phyloP scores from a whole-genome alignment of 306 rosid species.

The Trifolium pratense region DNA sequence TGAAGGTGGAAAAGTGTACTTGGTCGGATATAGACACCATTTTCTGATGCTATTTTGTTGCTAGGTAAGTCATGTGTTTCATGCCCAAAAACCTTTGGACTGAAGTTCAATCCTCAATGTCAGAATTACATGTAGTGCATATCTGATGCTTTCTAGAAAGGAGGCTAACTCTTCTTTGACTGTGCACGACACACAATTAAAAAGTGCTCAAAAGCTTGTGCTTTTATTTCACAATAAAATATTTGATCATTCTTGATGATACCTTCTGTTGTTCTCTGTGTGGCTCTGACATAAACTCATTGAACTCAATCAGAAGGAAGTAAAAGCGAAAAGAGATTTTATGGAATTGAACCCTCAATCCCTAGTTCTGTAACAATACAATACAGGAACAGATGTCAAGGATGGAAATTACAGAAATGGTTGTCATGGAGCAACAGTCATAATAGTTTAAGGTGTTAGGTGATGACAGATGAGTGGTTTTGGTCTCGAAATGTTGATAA shows the following conservation, averaged over 20 bases:
- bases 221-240: background rate
- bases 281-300: slow-evolving; percentile 5
- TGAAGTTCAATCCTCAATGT: slow-evolving; percentile 2
- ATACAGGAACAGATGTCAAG: slow-evolving; percentile 1
- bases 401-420: background rate
- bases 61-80: background rate
- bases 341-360: background rate
- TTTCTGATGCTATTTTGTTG: slow-evolving; percentile 31
- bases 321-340: background rate
- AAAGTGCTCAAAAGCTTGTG: slow-evolving; percentile 9
- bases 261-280: background rate
- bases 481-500: background rate
- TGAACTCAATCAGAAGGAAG: slow-evolving; percentile 18
- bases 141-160: slow-evolving; percentile 4
- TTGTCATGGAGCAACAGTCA: background rate
- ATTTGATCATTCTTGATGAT: slow-evolving; percentile 2
- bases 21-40: slow-evolving; percentile 13
- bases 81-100: background rate
- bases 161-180: background rate
- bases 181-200: background rate
- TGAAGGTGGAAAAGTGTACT: slow-evolving; percentile 4
- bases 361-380: background rate
- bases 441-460: slow-evolving; percentile 4
- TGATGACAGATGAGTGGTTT: background rate
- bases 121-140: background rate